Percentiles rank a stretch among this genome's conserved stretches.
Conservation (phyloP, 139 green algal genomes). For the Auxenochlorella protothecoides region DNA sequence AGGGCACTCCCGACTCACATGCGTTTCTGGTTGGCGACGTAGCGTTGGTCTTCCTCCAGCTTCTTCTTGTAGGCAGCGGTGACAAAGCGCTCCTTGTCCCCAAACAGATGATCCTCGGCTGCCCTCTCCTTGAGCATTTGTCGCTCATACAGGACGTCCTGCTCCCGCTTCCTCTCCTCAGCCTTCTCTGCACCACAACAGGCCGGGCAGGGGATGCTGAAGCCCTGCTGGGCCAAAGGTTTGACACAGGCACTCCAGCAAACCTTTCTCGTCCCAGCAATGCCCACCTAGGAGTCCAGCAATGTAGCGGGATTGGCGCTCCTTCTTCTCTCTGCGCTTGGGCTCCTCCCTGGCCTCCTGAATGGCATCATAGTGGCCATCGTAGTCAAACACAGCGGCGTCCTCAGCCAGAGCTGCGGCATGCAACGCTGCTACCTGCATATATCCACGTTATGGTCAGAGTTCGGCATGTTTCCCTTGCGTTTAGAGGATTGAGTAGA, state of each 20-base stretch:
- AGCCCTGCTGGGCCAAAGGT: conserved; percentile 15
- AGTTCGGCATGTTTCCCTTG: too few species aligned
- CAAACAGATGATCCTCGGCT: conserved; percentile 81
- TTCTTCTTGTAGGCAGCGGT: conserved; percentile 88
- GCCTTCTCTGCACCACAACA: conserved; percentile 46
- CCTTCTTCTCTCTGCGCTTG: conserved; percentile 53
- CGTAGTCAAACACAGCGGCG: conserved; percentile 88
- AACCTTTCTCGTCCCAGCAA: conserved; percentile 1
- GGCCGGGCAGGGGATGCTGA: not conserved
- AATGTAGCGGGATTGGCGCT: conserved; percentile 64
- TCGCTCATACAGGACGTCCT: conserved; percentile 69
- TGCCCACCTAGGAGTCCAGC: conserved; percentile 35
- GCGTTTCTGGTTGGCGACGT: conserved; percentile 39
- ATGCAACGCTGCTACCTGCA: conserved; percentile 62
- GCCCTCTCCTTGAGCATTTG: conserved; percentile 25
- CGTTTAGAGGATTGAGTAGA: too few species aligned
- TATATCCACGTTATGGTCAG: not conserved
- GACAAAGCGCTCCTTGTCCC: conserved; percentile 90
- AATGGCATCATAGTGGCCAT: conserved; percentile 79
- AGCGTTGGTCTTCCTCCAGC: conserved; percentile 81
- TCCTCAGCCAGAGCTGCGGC: conserved; percentile 78
- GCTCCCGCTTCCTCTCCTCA: conserved; percentile 71
- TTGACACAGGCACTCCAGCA: conserved; percentile 21
- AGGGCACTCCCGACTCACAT: conserved; percentile 18
- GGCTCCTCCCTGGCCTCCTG: conserved; percentile 40